phyloP scores from a whole-genome alignment of 371 early-diverging fungal species.

The Blakeslea trispora region DNA sequence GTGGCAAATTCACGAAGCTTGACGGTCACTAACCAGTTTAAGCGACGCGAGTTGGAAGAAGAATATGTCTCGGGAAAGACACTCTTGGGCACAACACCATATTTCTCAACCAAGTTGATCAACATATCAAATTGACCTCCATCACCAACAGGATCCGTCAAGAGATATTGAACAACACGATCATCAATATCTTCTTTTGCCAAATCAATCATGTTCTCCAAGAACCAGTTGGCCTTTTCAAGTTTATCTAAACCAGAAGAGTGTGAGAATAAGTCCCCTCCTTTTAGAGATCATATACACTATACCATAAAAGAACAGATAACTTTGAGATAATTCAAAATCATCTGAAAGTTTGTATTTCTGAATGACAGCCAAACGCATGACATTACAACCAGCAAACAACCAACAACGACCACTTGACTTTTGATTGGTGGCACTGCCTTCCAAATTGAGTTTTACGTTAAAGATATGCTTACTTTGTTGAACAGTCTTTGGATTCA shows the following conservation, averaged over 20 bases:
- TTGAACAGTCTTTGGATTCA: constrained; percentile 52
- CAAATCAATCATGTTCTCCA: constrained; percentile 75
- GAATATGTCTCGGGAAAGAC: constrained; percentile 73
- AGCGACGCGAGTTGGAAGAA: constrained; percentile 60
- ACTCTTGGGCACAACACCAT: constrained; percentile 77
- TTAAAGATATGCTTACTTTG: constrained; percentile 56
- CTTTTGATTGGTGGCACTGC: constrained; percentile 75
- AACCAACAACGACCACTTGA: constrained; percentile 86
- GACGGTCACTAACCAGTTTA: constrained; percentile 64
- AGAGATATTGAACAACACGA: constrained; percentile 73
- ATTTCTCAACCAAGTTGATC: constrained; percentile 72
- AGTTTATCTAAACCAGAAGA: constrained; percentile 52
- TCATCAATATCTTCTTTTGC: constrained; percentile 66
- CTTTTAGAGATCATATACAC: background rate
- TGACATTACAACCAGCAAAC: constrained; percentile 70
- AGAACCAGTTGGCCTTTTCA: constrained; percentile 83
- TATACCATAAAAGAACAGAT: constrained; percentile 79
- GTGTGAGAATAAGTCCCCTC: background rate
- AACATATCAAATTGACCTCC: constrained; percentile 86
- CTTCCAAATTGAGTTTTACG: constrained; percentile 63
- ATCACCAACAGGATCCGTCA: constrained; percentile 63
- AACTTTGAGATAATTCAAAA: constrained; percentile 81
- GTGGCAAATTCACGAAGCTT: constrained; percentile 75
- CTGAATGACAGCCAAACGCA: constrained; percentile 38
- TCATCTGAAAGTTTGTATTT: constrained; percentile 69